Evolutionary conservation across 2,329 filamentous ascomycete species (phyloP).

Genomic region (Elsinoe australis): DNA sequence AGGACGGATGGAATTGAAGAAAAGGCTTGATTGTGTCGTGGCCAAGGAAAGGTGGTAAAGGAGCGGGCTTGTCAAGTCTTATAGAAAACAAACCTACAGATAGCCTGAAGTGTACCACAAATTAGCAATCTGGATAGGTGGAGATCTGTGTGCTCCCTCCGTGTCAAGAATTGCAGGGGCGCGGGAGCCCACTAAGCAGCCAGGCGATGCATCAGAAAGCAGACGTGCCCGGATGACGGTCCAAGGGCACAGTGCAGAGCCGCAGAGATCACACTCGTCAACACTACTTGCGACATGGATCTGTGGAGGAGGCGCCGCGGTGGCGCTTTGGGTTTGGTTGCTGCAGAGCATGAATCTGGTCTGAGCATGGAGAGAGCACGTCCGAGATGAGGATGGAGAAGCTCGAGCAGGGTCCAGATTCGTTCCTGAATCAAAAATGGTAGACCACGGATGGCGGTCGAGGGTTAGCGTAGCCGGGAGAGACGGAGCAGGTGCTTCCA

Average conservation of each 20-base stretch:
- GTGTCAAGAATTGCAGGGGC: slow-evolving; percentile 14
- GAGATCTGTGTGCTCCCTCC: not conserved
- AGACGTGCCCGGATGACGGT: not conserved
- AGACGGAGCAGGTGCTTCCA: slow-evolving; percentile 9
- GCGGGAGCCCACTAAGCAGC: not conserved
- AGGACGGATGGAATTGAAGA: too few species aligned
- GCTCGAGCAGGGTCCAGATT: not conserved
- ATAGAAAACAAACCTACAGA: not conserved
- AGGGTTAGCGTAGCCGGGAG: not conserved
- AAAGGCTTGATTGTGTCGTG: not conserved
- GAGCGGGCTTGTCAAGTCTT: not conserved
- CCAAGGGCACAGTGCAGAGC: not conserved
- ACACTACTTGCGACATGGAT: not conserved
- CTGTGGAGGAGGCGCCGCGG: not conserved
- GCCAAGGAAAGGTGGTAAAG: not conserved
- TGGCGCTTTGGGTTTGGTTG: not conserved
- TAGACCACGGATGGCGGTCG: not conserved
- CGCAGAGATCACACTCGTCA: not conserved
- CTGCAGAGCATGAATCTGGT: too few species aligned
- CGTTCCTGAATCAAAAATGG: not conserved
- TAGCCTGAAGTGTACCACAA: not conserved
- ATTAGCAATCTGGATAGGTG: not conserved
- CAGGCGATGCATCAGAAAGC: not conserved
- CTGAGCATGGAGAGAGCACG: too few species aligned
- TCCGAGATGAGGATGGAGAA: not conserved